Evolutionary conservation across 352 stramenopile species (phyloP).

Genomic region (Phytophthora macrochlamydospora): DNA sequence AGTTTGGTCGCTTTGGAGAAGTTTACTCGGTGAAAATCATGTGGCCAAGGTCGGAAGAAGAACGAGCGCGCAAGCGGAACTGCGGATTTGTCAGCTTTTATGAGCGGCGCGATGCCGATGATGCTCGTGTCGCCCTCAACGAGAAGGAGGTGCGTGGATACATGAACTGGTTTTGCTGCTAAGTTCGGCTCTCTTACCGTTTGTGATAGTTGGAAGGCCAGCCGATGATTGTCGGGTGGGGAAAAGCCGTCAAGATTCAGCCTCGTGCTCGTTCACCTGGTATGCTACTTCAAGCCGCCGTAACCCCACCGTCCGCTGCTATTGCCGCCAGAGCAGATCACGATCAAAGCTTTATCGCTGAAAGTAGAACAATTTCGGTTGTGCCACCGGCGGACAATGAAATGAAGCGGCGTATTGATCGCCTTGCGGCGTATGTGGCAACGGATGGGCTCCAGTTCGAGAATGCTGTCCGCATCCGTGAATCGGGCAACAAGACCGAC

Average conservation of each 20-base stretch:
- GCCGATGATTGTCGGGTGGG: constrained; percentile 80
- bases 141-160: constrained; percentile 67
- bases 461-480: constrained; percentile 53
- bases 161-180: background rate
- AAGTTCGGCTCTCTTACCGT: constrained; percentile 2
- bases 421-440: constrained; percentile 64
- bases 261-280: constrained; percentile 19
- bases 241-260: constrained; percentile 83
- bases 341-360: constrained; percentile 1
- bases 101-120: constrained; percentile 77
- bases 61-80: constrained; percentile 89
- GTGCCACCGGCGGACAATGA: constrained; percentile 40
- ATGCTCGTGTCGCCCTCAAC: constrained; percentile 71
- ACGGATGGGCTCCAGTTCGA: constrained; percentile 73
- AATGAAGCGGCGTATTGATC: constrained; percentile 45
- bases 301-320: constrained; percentile 11
- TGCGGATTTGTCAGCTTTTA: constrained; percentile 97
- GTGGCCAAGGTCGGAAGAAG: constrained; percentile 96
- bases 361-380: constrained; percentile 39
- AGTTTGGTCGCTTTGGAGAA: constrained; percentile 91
- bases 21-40: constrained; percentile 98
- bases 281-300: constrained; percentile 11
- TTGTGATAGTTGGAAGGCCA: constrained; percentile 66
- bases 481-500: constrained; percentile 42
- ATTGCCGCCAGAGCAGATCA: background rate